Percentiles rank a stretch among this genome's conserved stretches.
These are phyloP conservation scores for Groenewaldozyma tartarivorans DNA, from an alignment of 805 yeast genomes.

Conservation along the genomic window DNA sequence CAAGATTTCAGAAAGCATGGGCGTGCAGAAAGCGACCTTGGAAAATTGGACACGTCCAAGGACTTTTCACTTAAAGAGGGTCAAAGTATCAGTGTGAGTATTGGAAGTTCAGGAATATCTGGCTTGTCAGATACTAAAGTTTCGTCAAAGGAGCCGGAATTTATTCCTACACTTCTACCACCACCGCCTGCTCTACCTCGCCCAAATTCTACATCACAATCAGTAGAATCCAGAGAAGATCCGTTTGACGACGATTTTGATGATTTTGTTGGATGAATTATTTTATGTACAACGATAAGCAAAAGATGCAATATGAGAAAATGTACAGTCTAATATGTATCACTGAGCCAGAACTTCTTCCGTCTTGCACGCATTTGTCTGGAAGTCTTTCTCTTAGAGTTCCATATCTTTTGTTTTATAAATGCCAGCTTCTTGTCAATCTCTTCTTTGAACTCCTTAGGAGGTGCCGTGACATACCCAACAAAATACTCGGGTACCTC, in stretches of 20 bases:
- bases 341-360: constrained; percentile 54
- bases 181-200: constrained; percentile 20
- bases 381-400: constrained; percentile 37
- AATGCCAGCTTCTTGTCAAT: constrained; percentile 38
- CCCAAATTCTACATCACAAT: constrained; percentile 9
- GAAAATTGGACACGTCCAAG: constrained; percentile 7
- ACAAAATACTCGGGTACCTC: constrained; percentile 44
- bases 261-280: constrained; percentile 20
- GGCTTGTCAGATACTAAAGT: not conserved
- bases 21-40: not conserved
- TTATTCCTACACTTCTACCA: constrained; percentile 19
- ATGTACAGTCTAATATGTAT: constrained; percentile 26
- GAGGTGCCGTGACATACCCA: constrained; percentile 39
- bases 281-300: constrained; percentile 5
- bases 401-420: constrained; percentile 40
- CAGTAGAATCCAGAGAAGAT: constrained; percentile 1
- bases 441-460: constrained; percentile 31
- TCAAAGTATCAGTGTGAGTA: constrained; percentile 16
- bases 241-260: constrained; percentile 29
- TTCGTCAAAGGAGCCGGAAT: constrained; percentile 1
- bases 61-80: constrained; percentile 23
- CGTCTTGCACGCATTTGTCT: constrained; percentile 51
- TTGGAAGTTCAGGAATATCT: constrained; percentile 9
- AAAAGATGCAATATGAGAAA: too few species aligned
- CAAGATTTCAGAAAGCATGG: constrained; percentile 24